Conservation (phyloP, 176 grass and related monocot genomes). For the Guadua angustifolia region DNA sequence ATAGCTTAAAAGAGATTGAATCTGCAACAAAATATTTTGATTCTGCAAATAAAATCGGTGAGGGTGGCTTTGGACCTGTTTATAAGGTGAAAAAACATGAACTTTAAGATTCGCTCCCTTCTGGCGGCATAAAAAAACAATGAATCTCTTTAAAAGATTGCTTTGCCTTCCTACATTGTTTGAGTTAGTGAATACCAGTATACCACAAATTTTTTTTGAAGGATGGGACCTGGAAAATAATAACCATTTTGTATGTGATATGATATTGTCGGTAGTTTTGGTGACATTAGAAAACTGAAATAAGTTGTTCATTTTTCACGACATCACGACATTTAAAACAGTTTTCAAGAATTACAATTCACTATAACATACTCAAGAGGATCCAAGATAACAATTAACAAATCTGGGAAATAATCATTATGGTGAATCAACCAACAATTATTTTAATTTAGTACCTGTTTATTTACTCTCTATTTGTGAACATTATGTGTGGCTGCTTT, state of each 20-base stretch:
- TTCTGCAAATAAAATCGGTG: slow-evolving; percentile 76
- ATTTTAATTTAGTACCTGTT: slow-evolving; percentile 10
- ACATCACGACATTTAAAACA: no score
- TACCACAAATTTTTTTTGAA: no score
- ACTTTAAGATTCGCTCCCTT: slow-evolving; percentile 21
- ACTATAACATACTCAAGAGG: background rate
- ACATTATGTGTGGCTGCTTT: background rate
- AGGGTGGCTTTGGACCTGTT: slow-evolving; percentile 83
- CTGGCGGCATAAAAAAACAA: background rate
- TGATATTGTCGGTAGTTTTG: no score
- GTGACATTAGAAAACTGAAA: no score
- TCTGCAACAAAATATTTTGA: slow-evolving; percentile 74
- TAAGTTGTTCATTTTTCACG: no score
- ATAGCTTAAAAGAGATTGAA: slow-evolving; percentile 76
- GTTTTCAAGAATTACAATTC: no score
- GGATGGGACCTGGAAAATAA: no score
- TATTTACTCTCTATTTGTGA: background rate
- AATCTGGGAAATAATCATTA: slow-evolving; percentile 3
- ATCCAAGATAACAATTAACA: slow-evolving; percentile 19
- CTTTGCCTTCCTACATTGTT: no score
- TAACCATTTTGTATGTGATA: no score
- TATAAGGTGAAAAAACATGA: slow-evolving; percentile 66
- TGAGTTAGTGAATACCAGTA: no score
- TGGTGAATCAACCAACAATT: background rate
- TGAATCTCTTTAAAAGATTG: no score